Evolutionary conservation across 1,284 basidiomycete species (phyloP).

Genomic region (Sporisorium reilianum): DNA sequence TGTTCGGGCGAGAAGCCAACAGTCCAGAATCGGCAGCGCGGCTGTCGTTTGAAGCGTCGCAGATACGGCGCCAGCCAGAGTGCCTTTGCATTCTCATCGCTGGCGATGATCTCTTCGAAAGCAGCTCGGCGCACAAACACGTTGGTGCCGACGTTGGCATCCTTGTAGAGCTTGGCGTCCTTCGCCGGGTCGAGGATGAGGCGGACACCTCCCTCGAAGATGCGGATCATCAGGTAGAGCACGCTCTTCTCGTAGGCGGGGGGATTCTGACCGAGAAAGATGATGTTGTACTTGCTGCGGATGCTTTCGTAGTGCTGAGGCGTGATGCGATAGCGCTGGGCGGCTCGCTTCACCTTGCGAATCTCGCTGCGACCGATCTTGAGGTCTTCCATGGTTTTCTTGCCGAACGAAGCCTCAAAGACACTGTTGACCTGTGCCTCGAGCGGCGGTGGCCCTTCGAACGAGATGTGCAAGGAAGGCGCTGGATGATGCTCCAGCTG

Average conservation of each 20-base stretch:
- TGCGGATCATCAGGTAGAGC: constrained; percentile 25
- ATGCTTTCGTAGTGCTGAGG: constrained; percentile 22
- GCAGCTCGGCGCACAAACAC: constrained; percentile 36
- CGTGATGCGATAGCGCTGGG: constrained; percentile 27
- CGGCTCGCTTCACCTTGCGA: constrained; percentile 23
- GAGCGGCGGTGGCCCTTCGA: constrained; percentile 9
- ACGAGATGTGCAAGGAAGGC: constrained; percentile 9
- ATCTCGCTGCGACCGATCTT: constrained; percentile 27
- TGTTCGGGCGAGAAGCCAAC: constrained; percentile 41
- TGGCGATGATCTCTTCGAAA: constrained; percentile 14
- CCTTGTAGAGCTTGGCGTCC: constrained; percentile 29
- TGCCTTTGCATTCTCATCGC: background rate
- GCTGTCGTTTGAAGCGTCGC: constrained; percentile 39
- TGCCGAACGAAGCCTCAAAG: constrained; percentile 19
- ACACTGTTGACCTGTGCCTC: constrained; percentile 10
- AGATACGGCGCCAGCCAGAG: constrained; percentile 23
- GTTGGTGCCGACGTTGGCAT: constrained; percentile 23
- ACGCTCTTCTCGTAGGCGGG: constrained; percentile 33
- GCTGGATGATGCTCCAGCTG: constrained; percentile 25
- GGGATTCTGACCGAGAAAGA: constrained; percentile 29
- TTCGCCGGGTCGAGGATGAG: constrained; percentile 7
- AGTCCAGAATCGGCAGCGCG: constrained; percentile 30
- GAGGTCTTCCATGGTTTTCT: constrained; percentile 20
- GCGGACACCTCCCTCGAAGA: constrained; percentile 41
- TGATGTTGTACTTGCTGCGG: constrained; percentile 37